Evolutionary conservation across 1,284 basidiomycete genomes (phyloP), one percentile per base, ranked within the genome.

Genomic region (Sporisorium sorghi): DNA sequence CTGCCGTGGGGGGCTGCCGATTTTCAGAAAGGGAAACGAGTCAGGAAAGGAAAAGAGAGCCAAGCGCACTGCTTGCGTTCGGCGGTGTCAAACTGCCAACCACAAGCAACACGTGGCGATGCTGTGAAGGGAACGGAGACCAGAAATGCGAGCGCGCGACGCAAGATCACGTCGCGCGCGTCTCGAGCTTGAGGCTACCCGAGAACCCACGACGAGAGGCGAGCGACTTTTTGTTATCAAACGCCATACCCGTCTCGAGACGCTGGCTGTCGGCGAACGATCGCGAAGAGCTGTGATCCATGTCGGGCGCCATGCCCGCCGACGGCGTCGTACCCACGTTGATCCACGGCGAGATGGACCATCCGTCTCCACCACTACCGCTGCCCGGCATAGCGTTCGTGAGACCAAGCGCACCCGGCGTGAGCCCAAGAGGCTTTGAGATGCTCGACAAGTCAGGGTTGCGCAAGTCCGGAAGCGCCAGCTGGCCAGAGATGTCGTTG

Each of bases 331-430:
- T 40, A 3, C 47, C 37, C 11, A 75, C 37, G 42, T 61, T 60
- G 61, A 75, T 58, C 73, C 73, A 75, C 21, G 73, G 73, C n/a
- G 73, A 75, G 30, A 75, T 75, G 17, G 73, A 56, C 73, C 73
- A 75, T n/a, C 73, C 68, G 10, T 75, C 73, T 19, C 58, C 51
- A 19, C 43, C 52, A 15, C 49, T 37, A 23, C 71, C 55, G 14
- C 15, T 56, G 23, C 57, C 65, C 3, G 50, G 19, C 56, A 64
- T 50, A n/a, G 33, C 23, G 37, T 60, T 59, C 24, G 43, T 52
- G 11, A 70, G 46, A 5, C 67, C 72, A 17, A 74, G 50, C 7
- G 72, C 72, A 10, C 63, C 54, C 5, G 72, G 67, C 6, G 72
- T 70, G 3, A 70, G 37, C 24, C 67, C 67, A 10, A 74, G 28